A percentile compares a stretch with the other conserved stretches of the same genome.
These are phyloP conservation scores for Trichothecium roseum DNA, from an alignment of 2,329 filamentous ascomycete species.

Conservation along the genomic window DNA sequence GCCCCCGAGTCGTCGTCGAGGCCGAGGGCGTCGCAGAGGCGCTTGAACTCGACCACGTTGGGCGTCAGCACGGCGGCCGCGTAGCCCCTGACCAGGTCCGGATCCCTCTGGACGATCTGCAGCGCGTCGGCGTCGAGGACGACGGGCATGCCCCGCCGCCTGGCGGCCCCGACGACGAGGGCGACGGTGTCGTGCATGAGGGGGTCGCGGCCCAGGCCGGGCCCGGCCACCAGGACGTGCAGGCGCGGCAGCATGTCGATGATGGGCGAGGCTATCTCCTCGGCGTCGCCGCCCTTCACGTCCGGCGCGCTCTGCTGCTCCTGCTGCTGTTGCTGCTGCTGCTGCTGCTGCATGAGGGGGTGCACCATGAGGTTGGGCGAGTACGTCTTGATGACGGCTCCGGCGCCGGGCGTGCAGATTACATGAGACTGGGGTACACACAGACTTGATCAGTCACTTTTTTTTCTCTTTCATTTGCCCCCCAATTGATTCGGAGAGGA, in stretches of 20 bases:
- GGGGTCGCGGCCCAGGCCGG: slow-evolving; percentile 79
- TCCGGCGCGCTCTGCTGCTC: slow-evolving; percentile 37
- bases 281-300: slow-evolving; percentile 15
- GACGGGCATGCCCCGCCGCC: slow-evolving; percentile 61
- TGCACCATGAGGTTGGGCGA: slow-evolving; percentile 98
- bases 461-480: slow-evolving; percentile 1
- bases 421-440: slow-evolving; percentile 72
- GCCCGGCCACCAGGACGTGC: slow-evolving; percentile 87
- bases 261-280: slow-evolving; percentile 52
- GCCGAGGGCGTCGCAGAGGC: slow-evolving; percentile 66
- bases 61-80: slow-evolving; percentile 80
- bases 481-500: neutral
- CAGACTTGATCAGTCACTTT: neutral
- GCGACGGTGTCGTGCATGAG: slow-evolving; percentile 84
- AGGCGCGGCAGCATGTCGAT: slow-evolving; percentile 74
- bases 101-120: slow-evolving; percentile 63
- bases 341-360: slow-evolving; percentile 77
- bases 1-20: slow-evolving; percentile 41
- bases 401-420: slow-evolving; percentile 86
- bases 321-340: slow-evolving; percentile 28
- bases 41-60: slow-evolving; percentile 85
- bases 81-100: slow-evolving; percentile 72
- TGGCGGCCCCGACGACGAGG: slow-evolving; percentile 68
- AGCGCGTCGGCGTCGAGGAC: slow-evolving; percentile 90
- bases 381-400: slow-evolving; percentile 89